Conservation (phyloP, 805 yeast genomes). For the Barnettozyma botsteinii region DNA sequence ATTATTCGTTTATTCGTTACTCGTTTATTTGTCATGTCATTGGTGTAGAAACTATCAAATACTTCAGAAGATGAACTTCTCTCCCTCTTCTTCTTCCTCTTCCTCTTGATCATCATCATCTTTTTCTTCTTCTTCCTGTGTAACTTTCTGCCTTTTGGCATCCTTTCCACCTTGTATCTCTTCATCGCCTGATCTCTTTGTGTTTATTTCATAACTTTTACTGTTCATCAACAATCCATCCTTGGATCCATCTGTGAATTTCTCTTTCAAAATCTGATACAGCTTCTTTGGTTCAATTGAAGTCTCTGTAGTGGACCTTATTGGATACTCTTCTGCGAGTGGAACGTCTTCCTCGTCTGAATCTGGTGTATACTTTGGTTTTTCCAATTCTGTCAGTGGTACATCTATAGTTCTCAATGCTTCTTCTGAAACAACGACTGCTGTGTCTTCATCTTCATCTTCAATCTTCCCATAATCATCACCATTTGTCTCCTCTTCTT, state of each 20-base stretch:
- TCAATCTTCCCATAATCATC: no score
- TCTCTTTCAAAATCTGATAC: constrained; percentile 23
- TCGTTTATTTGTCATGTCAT: not conserved
- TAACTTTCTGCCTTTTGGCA: not conserved
- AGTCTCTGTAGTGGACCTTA: constrained; percentile 9
- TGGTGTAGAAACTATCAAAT: not conserved
- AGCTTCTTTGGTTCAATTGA: constrained; percentile 21
- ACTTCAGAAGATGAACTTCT: constrained; percentile 25
- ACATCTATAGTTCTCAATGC: constrained; percentile 5
- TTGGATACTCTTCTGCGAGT: constrained; percentile 12
- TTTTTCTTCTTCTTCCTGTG: not conserved
- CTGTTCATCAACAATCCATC: constrained; percentile 15
- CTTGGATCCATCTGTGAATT: not conserved
- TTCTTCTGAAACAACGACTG: constrained; percentile 10
- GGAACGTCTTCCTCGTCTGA: constrained; percentile 7
- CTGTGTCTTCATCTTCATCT: constrained; percentile 21
- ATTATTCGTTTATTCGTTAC: not conserved
- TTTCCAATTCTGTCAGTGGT: not conserved
- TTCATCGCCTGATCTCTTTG: constrained; percentile 9
- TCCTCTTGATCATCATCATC: constrained; percentile 16
- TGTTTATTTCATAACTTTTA: constrained; percentile 22
- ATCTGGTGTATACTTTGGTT: constrained; percentile 4
- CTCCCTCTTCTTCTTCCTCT: constrained; percentile 19
- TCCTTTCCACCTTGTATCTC: not conserved
- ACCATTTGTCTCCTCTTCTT: constrained; percentile 6